Conservation (phyloP, 1,284 basidiomycete species). For the Abortiporus biennis region DNA sequence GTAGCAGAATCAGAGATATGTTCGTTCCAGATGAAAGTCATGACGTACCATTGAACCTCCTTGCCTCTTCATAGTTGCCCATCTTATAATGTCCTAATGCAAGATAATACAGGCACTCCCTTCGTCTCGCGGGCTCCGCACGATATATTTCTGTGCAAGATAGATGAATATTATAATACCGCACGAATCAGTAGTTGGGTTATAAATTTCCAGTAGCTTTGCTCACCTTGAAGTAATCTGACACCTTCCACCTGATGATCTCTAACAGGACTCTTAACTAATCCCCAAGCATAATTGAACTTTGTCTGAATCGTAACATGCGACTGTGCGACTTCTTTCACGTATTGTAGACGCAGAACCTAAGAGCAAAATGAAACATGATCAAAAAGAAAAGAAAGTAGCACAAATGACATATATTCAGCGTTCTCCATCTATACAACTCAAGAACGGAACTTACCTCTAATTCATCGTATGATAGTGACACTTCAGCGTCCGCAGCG, state of each 20-base stretch:
- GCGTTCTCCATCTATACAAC: not conserved
- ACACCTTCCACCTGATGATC: conserved; percentile 91
- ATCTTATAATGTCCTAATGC: conserved; percentile 97
- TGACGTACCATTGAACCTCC: conserved; percentile 85
- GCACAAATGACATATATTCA: not conserved
- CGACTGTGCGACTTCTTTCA: conserved; percentile 78
- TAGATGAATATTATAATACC: not conserved
- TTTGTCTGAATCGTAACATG: conserved; percentile 95
- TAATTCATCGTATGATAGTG: conserved; percentile 85
- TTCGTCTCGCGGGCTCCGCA: conserved; percentile 77
- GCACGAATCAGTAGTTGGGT: conserved; percentile 5
- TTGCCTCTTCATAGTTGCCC: conserved; percentile 91
- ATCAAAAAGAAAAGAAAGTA: not conserved
- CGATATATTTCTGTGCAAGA: conserved; percentile 80
- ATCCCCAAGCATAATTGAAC: conserved; percentile 97
- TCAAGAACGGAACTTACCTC: conserved; percentile 45
- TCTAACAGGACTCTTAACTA: conserved; percentile 82
- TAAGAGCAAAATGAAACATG: conserved; percentile 23
- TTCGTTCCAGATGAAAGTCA: not conserved
- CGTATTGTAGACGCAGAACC: conserved; percentile 84
- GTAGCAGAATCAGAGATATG: conserved; percentile 1
- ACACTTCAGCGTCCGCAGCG: conserved; percentile 90
- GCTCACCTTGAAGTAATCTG: conserved; percentile 81
- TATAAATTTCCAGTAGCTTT: conserved; percentile 2
- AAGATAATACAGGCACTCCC: conserved; percentile 97